These are phyloP conservation scores for Stramenopiles sp. DNA, from an alignment of 352 stramenopile genomes.

Conservation along the genomic window DNA sequence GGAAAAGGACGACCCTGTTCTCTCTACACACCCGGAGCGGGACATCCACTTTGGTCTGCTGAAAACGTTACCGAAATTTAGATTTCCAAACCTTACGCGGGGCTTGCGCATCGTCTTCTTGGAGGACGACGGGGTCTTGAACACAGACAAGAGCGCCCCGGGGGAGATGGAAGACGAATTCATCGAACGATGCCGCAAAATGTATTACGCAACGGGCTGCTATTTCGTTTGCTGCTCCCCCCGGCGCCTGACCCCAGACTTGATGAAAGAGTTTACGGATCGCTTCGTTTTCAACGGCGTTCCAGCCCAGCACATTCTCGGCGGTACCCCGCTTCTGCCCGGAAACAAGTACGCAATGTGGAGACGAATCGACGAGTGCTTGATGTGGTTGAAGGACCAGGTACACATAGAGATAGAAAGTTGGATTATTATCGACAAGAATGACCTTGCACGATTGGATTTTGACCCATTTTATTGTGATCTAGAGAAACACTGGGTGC, in stretches of 20 bases:
- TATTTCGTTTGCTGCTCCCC: neutral
- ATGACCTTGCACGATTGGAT: neutral
- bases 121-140: neutral
- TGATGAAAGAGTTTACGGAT: neutral
- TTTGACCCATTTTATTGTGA: neutral
- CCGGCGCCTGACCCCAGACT: neutral
- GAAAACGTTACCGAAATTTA: neutral
- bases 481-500: neutral
- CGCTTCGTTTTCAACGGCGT: neutral
- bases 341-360: neutral
- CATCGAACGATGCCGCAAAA: neutral
- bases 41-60: neutral
- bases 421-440: constrained; percentile 1
- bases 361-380: neutral
- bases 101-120: neutral
- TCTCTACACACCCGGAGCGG: neutral
- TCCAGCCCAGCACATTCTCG: neutral
- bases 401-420: neutral
- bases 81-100: neutral
- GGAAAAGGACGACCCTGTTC: neutral
- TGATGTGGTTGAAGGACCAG: neutral
- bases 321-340: neutral
- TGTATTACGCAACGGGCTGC: neutral
- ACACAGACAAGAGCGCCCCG: neutral
- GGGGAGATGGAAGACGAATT: neutral